These are phyloP conservation scores for Glebionis coronaria DNA, from an alignment of 129 eudicot species.

Conservation along the genomic window DNA sequence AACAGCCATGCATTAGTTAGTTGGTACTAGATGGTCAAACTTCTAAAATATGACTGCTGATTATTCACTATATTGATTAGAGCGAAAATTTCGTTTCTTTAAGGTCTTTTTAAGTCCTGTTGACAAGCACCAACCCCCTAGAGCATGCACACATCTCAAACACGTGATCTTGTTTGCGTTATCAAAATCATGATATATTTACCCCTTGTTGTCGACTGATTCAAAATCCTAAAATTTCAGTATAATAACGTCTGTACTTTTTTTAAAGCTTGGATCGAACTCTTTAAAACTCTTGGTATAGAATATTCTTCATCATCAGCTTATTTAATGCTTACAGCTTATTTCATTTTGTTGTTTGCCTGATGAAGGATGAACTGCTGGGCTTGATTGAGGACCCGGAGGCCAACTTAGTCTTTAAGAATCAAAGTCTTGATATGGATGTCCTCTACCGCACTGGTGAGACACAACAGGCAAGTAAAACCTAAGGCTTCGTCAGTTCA, in stretches of 20 bases:
- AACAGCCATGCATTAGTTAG: too few relatives aligned
- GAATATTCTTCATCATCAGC: background rate
- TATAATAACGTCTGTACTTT: background rate
- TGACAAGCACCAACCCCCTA: too few relatives aligned
- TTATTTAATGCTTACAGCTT: constrained; percentile 3
- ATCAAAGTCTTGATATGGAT: constrained; percentile 68
- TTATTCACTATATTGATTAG: too few relatives aligned
- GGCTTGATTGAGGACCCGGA: constrained; percentile 64
- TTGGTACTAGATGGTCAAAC: too few relatives aligned
- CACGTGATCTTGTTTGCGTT: too few relatives aligned
- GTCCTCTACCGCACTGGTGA: constrained; percentile 84
- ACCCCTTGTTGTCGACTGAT: too few relatives aligned
- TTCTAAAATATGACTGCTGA: too few relatives aligned
- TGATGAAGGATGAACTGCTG: constrained; percentile 81
- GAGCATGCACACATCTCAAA: too few relatives aligned
- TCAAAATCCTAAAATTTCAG: too few relatives aligned
- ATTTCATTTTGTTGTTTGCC: constrained; percentile 13
- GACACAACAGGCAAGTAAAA: constrained; percentile 72
- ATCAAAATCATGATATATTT: too few relatives aligned
- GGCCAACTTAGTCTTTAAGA: constrained; percentile 51
- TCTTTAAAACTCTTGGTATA: background rate
- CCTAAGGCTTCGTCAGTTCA: background rate
- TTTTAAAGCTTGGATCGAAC: background rate
- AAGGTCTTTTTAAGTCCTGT: too few relatives aligned
- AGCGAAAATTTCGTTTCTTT: too few relatives aligned